phyloP scores from a whole-genome alignment of 129 eudicot species.

The Calendula officinalis region DNA sequence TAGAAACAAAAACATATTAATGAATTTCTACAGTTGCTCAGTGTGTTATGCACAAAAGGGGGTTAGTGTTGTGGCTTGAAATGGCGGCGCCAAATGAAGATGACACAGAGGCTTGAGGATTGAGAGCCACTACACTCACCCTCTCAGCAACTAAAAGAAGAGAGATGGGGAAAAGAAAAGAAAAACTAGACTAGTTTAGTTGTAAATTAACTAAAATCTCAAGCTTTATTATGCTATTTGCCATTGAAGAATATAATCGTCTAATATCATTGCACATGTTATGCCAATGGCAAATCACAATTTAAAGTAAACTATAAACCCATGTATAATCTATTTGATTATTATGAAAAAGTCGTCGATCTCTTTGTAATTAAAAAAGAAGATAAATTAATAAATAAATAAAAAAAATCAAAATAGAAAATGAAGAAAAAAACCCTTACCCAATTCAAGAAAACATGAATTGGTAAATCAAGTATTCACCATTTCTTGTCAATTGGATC shows the following conservation, averaged over 20 bases:
- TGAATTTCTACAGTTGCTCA: no score
- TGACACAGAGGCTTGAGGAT: no score
- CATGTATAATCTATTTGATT: background rate
- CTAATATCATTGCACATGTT: slow-evolving; percentile 13
- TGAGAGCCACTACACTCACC: no score
- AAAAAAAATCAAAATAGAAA: background rate
- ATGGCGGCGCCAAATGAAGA: no score
- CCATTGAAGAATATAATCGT: background rate
- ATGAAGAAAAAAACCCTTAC: background rate
- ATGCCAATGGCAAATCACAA: background rate
- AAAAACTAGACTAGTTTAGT: background rate
- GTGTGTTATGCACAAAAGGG: no score
- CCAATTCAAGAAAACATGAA: background rate
- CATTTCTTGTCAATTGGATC: slow-evolving; percentile 22
- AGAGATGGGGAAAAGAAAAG: no score
- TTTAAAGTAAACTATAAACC: slow-evolving; percentile 12
- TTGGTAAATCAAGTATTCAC: slow-evolving; percentile 1
- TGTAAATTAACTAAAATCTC: background rate
- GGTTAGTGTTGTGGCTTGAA: no score
- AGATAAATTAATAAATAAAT: background rate
- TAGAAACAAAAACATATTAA: no score
- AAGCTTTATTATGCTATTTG: background rate
- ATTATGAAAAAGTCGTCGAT: background rate
- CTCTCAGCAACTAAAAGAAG: background rate
- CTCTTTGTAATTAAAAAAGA: slow-evolving; percentile 2